Base-by-base conservation (phyloP, 352 stramenopile genomes). In the Pythium guiyangense region DNA sequence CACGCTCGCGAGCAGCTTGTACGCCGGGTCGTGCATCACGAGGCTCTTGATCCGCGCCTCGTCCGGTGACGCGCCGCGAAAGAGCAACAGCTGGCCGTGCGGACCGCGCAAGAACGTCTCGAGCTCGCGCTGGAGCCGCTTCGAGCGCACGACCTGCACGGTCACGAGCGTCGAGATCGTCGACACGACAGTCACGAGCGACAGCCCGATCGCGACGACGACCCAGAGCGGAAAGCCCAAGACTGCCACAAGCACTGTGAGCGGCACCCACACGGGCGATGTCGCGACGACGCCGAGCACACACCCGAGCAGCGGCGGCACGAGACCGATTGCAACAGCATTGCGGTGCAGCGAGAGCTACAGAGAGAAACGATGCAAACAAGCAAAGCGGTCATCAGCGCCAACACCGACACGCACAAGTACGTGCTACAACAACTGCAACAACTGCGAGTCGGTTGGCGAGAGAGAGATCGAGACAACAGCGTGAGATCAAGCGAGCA, bases 1-100 rank as follows among this genome's bases (percentile, higher is more conserved):
- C 29, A 98, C 52, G 60, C 77, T 91, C 49, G 71, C 77, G 25
- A 84, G 57, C n/a, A 86, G 68, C 54, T 86, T 90, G 10, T 64
- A 67, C 22, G 66, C 86, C 20, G 75, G 67, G 43, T 79, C 82
- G n/a, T n/a, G n/a, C n/a, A n/a, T n/a, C n/a, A n/a, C n/a, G n/a
- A n/a, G n/a, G n/a, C n/a, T n/a, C n/a, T n/a, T n/a, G n/a, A n/a
- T n/a, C n/a, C n/a, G n/a, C n/a, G n/a, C n/a, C n/a, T n/a, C n/a
- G n/a, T n/a, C n/a, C n/a, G n/a, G n/a, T n/a, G n/a, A n/a, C n/a
- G n/a, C n/a, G n/a, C n/a, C n/a, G n/a, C n/a, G n/a, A n/a, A 90
- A 88, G 27, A 92, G 64, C 51, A 88, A 50, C 47, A 86, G 64
- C 47, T 90, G 78, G 12, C 78, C 82, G 50, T 83, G 67, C 2